A percentile compares a stretch with the other conserved stretches of the same genome.
Conservation (phyloP, 352 stramenopile species). For the Pythium dissotocum region DNA sequence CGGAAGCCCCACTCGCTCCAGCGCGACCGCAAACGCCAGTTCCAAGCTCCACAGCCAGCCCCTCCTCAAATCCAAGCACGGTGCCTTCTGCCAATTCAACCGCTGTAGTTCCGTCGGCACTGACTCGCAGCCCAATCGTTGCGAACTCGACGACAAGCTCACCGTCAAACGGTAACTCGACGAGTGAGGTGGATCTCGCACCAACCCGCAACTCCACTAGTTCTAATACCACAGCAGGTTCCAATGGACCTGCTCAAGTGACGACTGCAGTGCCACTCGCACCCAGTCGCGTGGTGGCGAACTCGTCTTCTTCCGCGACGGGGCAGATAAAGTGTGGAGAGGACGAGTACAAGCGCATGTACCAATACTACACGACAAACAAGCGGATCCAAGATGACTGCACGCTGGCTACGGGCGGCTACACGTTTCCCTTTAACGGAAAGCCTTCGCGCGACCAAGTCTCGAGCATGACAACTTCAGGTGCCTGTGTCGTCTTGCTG, state of each 20-base stretch:
- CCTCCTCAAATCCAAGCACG: not conserved
- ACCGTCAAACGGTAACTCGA: not conserved
- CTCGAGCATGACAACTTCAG: not conserved
- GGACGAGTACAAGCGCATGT: not conserved
- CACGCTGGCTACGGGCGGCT: not conserved
- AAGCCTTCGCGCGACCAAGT: not conserved
- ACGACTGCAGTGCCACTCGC: not conserved
- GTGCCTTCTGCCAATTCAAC: not conserved
- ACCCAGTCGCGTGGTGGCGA: not conserved
- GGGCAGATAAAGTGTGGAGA: not conserved
- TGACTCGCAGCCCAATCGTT: not conserved
- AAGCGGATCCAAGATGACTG: slow-evolving; percentile 2
- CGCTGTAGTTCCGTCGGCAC: not conserved
- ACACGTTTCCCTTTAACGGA: slow-evolving; percentile 5
- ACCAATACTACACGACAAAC: slow-evolving; percentile 4
- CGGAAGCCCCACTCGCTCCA: not conserved
- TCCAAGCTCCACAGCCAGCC: not conserved
- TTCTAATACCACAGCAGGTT: not conserved
- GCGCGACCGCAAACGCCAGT: not conserved
- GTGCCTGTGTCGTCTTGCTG: not conserved
- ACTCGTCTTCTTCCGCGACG: not conserved
- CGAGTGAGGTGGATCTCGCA: not conserved
- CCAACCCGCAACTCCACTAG: not conserved
- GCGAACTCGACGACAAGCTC: too few relatives aligned
- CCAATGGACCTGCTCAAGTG: not conserved